Evolutionary conservation across 495 filamentous ascomycete species (phyloP).

Genomic region (Clavariopsis aquatica): DNA sequence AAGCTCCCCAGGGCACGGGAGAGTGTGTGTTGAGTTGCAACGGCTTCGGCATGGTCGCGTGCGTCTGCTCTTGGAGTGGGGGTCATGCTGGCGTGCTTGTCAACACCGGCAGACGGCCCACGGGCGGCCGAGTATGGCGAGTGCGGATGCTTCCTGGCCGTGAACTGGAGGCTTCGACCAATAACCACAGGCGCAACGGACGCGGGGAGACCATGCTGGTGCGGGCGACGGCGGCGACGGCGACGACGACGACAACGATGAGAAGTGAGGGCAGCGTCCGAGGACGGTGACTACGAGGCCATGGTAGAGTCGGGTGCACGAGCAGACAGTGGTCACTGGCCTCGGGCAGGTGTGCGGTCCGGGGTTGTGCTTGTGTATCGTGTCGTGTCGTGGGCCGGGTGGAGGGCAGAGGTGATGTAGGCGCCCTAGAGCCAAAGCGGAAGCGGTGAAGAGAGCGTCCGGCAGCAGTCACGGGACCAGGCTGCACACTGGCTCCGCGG

Average conservation of each 20-base stretch:
- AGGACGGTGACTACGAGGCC: neutral
- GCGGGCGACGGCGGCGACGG: neutral
- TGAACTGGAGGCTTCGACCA: constrained; percentile 11
- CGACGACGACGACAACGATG: too few relatives aligned
- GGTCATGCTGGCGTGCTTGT: neutral
- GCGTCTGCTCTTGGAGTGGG: neutral
- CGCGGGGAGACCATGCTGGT: constrained; percentile 23
- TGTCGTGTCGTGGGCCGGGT: too few relatives aligned
- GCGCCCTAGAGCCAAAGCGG: neutral
- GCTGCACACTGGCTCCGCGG: too few relatives aligned
- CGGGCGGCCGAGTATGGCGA: neutral
- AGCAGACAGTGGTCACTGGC: too few relatives aligned
- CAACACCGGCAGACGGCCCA: neutral
- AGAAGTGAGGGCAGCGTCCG: neutral
- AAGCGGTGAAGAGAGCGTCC: neutral
- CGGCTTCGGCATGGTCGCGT: neutral
- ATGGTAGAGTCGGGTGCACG: neutral
- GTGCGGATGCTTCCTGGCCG: neutral
- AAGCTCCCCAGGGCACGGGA: constrained; percentile 20
- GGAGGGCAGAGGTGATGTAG: neutral
- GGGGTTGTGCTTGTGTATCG: neutral
- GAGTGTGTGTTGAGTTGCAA: constrained; percentile 17
- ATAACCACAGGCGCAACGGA: constrained; percentile 7
- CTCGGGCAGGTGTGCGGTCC: neutral
- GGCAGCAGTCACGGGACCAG: neutral